Base-by-base conservation (phyloP, 768 basidiomycete species). In the Tephrocybe sp. region DNA sequence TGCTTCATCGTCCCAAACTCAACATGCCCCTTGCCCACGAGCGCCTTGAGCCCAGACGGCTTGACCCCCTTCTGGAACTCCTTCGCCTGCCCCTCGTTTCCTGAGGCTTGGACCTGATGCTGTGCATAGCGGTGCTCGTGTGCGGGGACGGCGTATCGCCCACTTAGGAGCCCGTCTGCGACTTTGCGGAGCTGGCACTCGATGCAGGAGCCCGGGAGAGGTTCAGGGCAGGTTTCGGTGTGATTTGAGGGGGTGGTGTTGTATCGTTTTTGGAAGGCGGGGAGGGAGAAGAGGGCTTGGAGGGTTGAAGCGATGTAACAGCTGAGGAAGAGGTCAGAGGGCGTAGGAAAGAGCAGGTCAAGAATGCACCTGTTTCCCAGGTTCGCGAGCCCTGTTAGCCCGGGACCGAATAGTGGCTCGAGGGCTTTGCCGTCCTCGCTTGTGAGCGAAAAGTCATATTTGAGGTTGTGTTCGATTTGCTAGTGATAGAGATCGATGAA, bases 251-350 rank as follows among this genome's bases (percentile, higher is more conserved):
- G n/a, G 55, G 52, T 16, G n/a, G 48, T 13, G 39, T 73, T 69
- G 71, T 97, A 98, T 8, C 89, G 83, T 2, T 72, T 62, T 55
- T 83, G 81, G 75, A 97, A 98, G 0, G 80, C 58, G 0, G 86
- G 78, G 2, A 98, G 78, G 2, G 92, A 74, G 71, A 97, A 96
- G 1, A 98, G 56, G 0, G 83, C 80, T 69, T 98, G 96, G 0
- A 98, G 68, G 9, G 92, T 86, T 0, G 94, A 97, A 1, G 95
- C 92, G 86, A 99, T 96, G 72, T 99, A 99, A 67, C 96, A 99
- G 64, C 94, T 93, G 53, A 15, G 24, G 24, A 19, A 43, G 24
- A 19, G 37, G 27, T 45, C 22, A 12, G 22, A 4, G 32, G 40
- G n/a, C 47, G 25, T 27, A 27, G 3, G 28, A 13, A 22, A 19